Evolutionary conservation across 1,139 yeast genomes (phyloP).

Genomic region (Candida frijolesensis): DNA sequence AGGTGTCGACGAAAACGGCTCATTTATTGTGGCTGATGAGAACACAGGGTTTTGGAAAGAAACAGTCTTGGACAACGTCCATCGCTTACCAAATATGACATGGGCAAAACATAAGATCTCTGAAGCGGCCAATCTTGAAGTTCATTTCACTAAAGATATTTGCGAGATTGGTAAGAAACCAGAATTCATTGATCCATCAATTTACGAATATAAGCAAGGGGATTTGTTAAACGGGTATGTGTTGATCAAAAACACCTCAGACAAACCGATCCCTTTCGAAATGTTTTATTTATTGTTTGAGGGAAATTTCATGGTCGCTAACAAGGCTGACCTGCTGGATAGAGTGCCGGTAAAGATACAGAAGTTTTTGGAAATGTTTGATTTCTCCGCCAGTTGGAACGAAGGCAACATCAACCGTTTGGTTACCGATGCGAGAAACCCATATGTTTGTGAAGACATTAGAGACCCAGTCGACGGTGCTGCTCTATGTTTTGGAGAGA

Average conservation of each 20-base stretch:
- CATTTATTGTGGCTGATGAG: constrained; percentile 31
- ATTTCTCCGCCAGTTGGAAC: constrained; percentile 44
- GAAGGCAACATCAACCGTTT: constrained; percentile 35
- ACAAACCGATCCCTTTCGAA: constrained; percentile 35
- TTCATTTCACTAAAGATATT: constrained; percentile 40
- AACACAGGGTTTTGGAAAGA: constrained; percentile 35
- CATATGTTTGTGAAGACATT: constrained; percentile 19
- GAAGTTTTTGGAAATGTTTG: constrained; percentile 42
- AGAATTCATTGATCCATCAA: constrained; percentile 34
- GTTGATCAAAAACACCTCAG: constrained; percentile 28
- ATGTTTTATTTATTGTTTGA: constrained; percentile 47
- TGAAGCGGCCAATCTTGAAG: constrained; percentile 28
- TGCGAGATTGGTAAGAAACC: constrained; percentile 33
- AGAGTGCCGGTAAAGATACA: constrained; percentile 18
- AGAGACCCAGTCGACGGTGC: constrained; percentile 35
- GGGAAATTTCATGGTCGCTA: constrained; percentile 29
- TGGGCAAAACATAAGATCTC: constrained; percentile 30
- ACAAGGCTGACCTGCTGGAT: constrained; percentile 13
- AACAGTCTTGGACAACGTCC: constrained; percentile 42
- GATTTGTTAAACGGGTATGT: constrained; percentile 44
- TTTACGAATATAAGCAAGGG: constrained; percentile 43
- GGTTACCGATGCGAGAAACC: constrained; percentile 26
- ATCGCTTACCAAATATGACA: constrained; percentile 36
- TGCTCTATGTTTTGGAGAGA: constrained; percentile 25
- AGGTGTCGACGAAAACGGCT: constrained; percentile 5